Conservation (phyloP, 371 early-diverging fungal species). For the Cladochytrium tenue region DNA sequence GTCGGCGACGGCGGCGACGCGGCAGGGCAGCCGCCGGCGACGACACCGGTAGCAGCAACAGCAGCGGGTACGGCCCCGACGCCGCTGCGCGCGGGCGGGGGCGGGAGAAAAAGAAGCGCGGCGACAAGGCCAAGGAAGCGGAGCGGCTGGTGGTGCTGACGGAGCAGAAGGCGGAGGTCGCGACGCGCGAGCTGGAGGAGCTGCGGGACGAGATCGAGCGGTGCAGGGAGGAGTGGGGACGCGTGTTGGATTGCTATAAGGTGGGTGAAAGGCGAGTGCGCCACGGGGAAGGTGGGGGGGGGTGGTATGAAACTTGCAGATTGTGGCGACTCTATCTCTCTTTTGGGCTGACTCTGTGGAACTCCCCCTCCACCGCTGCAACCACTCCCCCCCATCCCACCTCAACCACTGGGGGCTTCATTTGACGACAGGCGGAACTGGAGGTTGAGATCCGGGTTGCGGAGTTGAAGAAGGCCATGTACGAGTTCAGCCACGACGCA, state of each 20-base stretch:
- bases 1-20: constrained; percentile 1
- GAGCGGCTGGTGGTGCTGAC: constrained; percentile 45
- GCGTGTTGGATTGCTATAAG: constrained; percentile 48
- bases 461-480: constrained; percentile 52
- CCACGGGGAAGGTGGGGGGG: not conserved
- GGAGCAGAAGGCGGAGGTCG: constrained; percentile 58
- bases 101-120: constrained; percentile 41
- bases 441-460: constrained; percentile 51
- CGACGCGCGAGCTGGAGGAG: constrained; percentile 57
- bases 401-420: not conserved
- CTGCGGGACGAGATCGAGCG: constrained; percentile 52
- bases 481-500: constrained; percentile 56
- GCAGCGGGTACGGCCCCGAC: constrained; percentile 4
- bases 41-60: constrained; percentile 2
- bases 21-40: not conserved
- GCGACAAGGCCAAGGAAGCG: constrained; percentile 44
- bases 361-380: no score
- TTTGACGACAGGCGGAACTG: constrained; percentile 42
- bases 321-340: no score
- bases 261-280: constrained; percentile 8
- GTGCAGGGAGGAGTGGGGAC: constrained; percentile 53
- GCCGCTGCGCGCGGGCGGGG: constrained; percentile 12
- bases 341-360: no score
- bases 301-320: not conserved
- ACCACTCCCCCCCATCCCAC: no score